Conservation (phyloP, 805 yeast species). For the Lipomyces kockii region DNA sequence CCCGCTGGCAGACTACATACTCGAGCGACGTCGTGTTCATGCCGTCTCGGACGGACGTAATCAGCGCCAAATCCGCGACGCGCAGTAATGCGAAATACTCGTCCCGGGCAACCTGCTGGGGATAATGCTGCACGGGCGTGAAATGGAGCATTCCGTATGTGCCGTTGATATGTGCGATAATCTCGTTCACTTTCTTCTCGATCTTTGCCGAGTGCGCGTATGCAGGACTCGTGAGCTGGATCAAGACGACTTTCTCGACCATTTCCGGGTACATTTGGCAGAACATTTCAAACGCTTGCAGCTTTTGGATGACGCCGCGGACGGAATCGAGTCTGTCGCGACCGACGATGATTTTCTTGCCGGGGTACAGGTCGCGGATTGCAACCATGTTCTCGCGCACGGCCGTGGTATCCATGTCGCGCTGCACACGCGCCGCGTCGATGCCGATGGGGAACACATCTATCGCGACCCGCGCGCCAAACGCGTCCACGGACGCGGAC, state of each 20-base stretch:
- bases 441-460: conserved; percentile 88
- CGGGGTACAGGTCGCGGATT: conserved; percentile 54
- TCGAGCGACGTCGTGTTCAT: conserved; percentile 95
- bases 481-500: conserved; percentile 51
- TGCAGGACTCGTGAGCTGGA: conserved; percentile 89
- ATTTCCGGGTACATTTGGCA: conserved; percentile 91
- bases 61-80: conserved; percentile 86
- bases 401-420: conserved; percentile 57
- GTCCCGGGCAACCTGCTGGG: conserved; percentile 82
- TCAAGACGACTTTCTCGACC: conserved; percentile 81
- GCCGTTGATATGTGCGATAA: conserved; percentile 81
- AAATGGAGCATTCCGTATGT: conserved; percentile 80
- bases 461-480: conserved; percentile 76
- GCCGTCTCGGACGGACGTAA: conserved; percentile 92
- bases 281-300: conserved; percentile 88
- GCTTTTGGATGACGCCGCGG: conserved; percentile 90
- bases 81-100: conserved; percentile 88
- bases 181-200: conserved; percentile 81
- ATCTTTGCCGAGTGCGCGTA: conserved; percentile 62
- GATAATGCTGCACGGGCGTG: conserved; percentile 90
- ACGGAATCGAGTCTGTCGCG: conserved; percentile 91
- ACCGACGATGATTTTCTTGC: conserved; percentile 79
- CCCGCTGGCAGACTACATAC: conserved; percentile 83
- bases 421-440: conserved; percentile 69
- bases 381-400: conserved; percentile 61